Evolutionary conservation across 176 grass and related monocot genomes (phyloP).

Genomic region (Alopecurus myosuroides): DNA sequence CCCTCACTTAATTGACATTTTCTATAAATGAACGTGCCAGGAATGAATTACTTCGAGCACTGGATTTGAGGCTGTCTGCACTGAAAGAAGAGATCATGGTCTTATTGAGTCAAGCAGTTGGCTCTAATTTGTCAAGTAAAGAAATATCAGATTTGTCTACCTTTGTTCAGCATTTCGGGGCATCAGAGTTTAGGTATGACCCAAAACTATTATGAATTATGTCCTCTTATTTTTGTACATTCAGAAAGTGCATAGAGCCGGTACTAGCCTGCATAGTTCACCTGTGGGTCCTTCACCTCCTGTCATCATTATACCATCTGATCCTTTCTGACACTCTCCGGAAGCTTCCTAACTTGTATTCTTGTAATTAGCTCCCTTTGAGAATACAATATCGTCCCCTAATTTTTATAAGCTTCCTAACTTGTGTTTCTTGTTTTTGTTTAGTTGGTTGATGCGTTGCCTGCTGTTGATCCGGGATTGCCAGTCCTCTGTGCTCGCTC

Average conservation of each 20-base stretch:
- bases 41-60: slow-evolving; percentile 87
- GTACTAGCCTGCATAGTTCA: too few relatives aligned
- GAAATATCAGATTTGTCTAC: slow-evolving; percentile 66
- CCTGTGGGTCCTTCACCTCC: too few relatives aligned
- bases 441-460: slow-evolving; percentile 66
- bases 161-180: slow-evolving; percentile 78
- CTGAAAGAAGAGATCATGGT: slow-evolving; percentile 70
- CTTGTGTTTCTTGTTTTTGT: slow-evolving; percentile 43
- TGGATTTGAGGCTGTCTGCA: slow-evolving; percentile 77
- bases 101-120: slow-evolving; percentile 55
- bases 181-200: slow-evolving; percentile 80
- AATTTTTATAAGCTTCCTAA: too few relatives aligned
- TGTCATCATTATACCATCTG: not conserved
- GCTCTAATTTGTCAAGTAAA: slow-evolving; percentile 46
- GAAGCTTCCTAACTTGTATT: not conserved
- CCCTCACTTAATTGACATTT: slow-evolving; percentile 23
- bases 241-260: not conserved
- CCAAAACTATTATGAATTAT: not conserved
- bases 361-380: slow-evolving; percentile 11
- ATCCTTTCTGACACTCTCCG: not conserved
- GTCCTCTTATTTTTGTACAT: not conserved
- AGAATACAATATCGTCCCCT: not conserved
- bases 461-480: slow-evolving; percentile 48
- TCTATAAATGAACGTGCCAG: slow-evolving; percentile 37
- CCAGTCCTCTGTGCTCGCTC: slow-evolving; percentile 18